Evolutionary conservation across 441 rosid genomes (phyloP).

Genomic region (Croton laevigatus): DNA sequence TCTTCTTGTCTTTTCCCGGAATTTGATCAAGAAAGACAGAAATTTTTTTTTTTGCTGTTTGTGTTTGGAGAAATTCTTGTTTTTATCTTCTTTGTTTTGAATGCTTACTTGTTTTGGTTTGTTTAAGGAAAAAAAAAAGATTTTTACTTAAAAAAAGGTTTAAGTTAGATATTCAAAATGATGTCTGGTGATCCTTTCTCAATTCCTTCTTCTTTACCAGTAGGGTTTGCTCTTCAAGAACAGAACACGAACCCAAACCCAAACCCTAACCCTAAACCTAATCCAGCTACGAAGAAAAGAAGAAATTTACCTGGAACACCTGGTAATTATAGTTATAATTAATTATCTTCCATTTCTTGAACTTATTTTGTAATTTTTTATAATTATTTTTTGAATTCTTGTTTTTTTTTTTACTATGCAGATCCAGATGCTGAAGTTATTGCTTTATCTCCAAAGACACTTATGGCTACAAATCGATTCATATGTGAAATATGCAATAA

Average conservation of each 20-base stretch:
- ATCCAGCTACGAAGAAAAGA: conserved; percentile 45
- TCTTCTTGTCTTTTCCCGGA: conserved; percentile 71
- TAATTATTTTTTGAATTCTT: not conserved
- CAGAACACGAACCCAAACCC: conserved; percentile 52
- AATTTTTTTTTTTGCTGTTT: conserved; percentile 40
- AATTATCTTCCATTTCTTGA: not conserved
- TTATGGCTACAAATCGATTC: conserved; percentile 64
- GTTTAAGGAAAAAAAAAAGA: not conserved
- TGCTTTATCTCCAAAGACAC: conserved; percentile 58
- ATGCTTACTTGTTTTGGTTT: conserved; percentile 24
- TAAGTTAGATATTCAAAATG: conserved; percentile 35
- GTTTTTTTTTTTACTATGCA: conserved; percentile 22
- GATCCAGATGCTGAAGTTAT: conserved; percentile 73
- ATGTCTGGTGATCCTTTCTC: conserved; percentile 73
- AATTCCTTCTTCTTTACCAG: conserved; percentile 38
- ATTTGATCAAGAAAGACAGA: conserved; percentile 37
- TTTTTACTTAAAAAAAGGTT: not conserved
- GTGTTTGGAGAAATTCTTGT: conserved; percentile 37
- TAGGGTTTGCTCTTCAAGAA: conserved; percentile 42
- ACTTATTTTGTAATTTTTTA: not conserved
- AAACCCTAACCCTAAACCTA: conserved; percentile 25
- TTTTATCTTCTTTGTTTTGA: conserved; percentile 24
- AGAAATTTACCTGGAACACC: conserved; percentile 71
- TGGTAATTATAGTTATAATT: conserved; percentile 29
- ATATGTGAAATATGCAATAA: conserved; percentile 70